Base-by-base conservation (phyloP, 2,329 filamentous ascomycete species). In the Dothideomycetidae sp. region DNA sequence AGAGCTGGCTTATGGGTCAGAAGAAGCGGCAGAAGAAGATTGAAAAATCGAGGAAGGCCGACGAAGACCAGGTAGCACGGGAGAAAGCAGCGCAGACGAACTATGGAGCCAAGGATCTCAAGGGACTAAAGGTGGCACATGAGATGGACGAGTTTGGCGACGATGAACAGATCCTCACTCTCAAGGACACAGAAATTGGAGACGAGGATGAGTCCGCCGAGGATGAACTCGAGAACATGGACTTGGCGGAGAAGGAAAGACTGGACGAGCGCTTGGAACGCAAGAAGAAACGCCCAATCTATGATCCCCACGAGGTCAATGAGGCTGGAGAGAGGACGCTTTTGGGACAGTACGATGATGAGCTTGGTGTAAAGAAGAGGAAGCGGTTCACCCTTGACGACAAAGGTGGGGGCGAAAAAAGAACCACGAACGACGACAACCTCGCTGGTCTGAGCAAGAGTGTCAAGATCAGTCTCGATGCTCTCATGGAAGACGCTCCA, bases 11-110 rank as follows among this genome's bases (percentile, higher is more conserved):
- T 42, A 73, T 80, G 48, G 78, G 78, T 42, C 79, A 88, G 57
- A 96, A 93, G 68, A 96, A 93, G 65, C 71, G 86, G 36, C 84
- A 93, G 57, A 93, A 85, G 68, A 82, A 86, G 60, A 86, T 96
- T 28, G 80, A 75, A 47, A 71, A 73, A 54, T 75, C 78, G 18
- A 72, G 80, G 47, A 70, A 68, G 53, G 58, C 73, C 37, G 81
- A 84, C 43, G 75, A 81, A 51, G 84, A 94, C 55, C 62, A 84
- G 31, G 82, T 77, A 7, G 82, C 83, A 43, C 77, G 80, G 4
- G 64, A 68, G 48, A 53, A 54, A 3, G 80, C 86, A 54, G 71
- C 71, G 7, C 73, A 71, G 3, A 76, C 75, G 2, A 76, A 88
- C 50, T 93, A 94, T 56, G 86, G 82, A 1, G 74, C 83, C 3